Conservation (phyloP, 2,329 filamentous ascomycete species). For the Neonectria faginata region DNA sequence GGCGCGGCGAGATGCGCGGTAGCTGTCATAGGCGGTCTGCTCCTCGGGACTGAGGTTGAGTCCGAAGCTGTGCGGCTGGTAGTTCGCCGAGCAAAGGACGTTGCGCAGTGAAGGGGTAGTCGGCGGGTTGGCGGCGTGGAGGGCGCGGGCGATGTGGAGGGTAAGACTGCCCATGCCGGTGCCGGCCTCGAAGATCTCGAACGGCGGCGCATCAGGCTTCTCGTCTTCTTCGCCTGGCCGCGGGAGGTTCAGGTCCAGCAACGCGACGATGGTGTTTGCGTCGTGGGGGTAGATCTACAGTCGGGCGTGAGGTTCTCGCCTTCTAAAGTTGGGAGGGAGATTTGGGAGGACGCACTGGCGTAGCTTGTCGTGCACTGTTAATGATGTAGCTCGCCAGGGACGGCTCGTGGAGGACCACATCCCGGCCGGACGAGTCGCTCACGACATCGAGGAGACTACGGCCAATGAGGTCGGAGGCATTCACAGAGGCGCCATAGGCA, state of each 20-base stretch:
- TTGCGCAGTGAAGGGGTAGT: slow-evolving; percentile 57
- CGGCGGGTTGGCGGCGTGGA: slow-evolving; percentile 77
- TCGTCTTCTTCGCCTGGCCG: slow-evolving; percentile 51
- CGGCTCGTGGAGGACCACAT: slow-evolving; percentile 71
- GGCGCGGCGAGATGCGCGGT: slow-evolving; percentile 68
- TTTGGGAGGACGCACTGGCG: slow-evolving; percentile 60
- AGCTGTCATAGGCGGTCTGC: slow-evolving; percentile 55
- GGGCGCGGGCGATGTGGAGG: slow-evolving; percentile 78
- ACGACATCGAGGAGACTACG: slow-evolving; percentile 69
- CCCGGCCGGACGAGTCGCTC: slow-evolving; percentile 60
- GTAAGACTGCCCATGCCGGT: slow-evolving; percentile 88
- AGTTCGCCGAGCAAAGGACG: slow-evolving; percentile 43
- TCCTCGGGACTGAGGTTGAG: slow-evolving; percentile 47
- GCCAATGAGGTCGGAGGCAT: slow-evolving; percentile 72
- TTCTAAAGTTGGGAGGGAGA: not conserved
- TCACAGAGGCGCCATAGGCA: slow-evolving; percentile 60
- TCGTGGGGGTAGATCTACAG: slow-evolving; percentile 73
- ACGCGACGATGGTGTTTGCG: slow-evolving; percentile 78
- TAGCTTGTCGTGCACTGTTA: slow-evolving; percentile 76
- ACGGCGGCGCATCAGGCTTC: slow-evolving; percentile 54
- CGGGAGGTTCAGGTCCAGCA: slow-evolving; percentile 78
- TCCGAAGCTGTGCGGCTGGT: slow-evolving; percentile 35
- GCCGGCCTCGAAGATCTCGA: slow-evolving; percentile 86
- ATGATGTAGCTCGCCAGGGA: slow-evolving; percentile 80
- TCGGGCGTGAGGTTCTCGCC: not conserved